A percentile compares a stretch with the other conserved stretches of the same genome.
These are phyloP conservation scores for Fraxinus cuspidata DNA, from an alignment of 257 asterid genomes.

Conservation along the genomic window DNA sequence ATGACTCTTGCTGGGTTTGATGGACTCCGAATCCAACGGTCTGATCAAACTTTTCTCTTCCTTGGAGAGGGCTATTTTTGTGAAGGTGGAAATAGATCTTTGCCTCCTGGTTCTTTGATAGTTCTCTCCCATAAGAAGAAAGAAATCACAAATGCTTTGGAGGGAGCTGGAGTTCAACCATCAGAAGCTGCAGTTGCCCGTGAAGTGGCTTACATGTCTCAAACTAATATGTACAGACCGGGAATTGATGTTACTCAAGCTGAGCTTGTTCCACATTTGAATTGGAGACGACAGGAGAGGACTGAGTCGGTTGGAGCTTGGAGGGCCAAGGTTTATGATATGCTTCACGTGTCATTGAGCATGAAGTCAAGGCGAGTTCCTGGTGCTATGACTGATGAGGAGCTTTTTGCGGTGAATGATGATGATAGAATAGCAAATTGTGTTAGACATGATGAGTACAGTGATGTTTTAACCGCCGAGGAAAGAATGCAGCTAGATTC, in stretches of 20 bases:
- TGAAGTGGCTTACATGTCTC: slow-evolving; percentile 98
- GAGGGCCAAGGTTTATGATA: slow-evolving; percentile 95
- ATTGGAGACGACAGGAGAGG: slow-evolving; percentile 98
- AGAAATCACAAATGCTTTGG: slow-evolving; percentile 92
- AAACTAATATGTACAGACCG: slow-evolving; percentile 97
- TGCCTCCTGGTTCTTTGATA: slow-evolving; percentile 92
- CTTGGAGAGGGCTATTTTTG: slow-evolving; percentile 89
- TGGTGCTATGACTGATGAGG: slow-evolving; percentile 99
- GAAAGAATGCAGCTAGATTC: slow-evolving; percentile 62
- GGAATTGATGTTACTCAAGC: slow-evolving; percentile 99
- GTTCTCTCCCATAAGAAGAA: slow-evolving; percentile 94
- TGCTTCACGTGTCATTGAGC: slow-evolving; percentile 93
- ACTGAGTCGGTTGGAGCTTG: slow-evolving; percentile 92
- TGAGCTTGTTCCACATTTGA: slow-evolving; percentile 86
- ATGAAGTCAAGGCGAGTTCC: slow-evolving; percentile 99
- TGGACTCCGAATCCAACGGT: slow-evolving; percentile 95
- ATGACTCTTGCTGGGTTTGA: slow-evolving; percentile 99
- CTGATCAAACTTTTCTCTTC: slow-evolving; percentile 94
- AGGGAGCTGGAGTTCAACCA: slow-evolving; percentile 95
- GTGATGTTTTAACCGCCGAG: slow-evolving; percentile 81
- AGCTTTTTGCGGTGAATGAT: slow-evolving; percentile 80
- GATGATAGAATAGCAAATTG: slow-evolving; percentile 68
- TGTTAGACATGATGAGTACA: slow-evolving; percentile 49
- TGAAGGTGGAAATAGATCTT: slow-evolving; percentile 60
- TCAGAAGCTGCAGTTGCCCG: slow-evolving; percentile 96